phyloP scores from a whole-genome alignment of 192 early-diverging fungal genomes.

The Podila verticillata region DNA sequence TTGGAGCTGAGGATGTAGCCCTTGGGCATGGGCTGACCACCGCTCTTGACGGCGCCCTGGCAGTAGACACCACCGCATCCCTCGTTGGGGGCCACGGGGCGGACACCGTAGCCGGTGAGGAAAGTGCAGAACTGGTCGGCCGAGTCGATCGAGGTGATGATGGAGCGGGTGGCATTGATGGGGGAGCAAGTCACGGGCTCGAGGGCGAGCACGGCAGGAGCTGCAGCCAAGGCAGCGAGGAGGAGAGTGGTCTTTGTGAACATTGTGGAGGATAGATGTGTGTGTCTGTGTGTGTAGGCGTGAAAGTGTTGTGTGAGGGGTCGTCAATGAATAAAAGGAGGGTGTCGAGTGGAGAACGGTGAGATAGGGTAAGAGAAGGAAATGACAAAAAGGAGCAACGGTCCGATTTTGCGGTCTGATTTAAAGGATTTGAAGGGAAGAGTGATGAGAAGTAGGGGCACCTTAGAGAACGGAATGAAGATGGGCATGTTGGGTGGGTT shows the following conservation, averaged over 20 bases:
- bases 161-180: not conserved
- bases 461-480: no score
- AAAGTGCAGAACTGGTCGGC: conserved; percentile 13
- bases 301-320: no score
- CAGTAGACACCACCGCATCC: conserved; percentile 11
- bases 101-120: conserved; percentile 9
- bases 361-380: no score
- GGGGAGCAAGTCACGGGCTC: conserved; percentile 4
- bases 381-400: no score
- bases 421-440: no score
- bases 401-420: no score
- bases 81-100: conserved; percentile 8
- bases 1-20: conserved; percentile 9
- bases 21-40: conserved; percentile 4
- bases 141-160: conserved; percentile 4
- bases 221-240: not conserved
- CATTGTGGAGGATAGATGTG: not conserved
- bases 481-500: no score
- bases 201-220: not conserved
- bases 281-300: no score
- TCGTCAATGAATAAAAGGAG: no score
- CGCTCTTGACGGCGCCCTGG: not conserved
- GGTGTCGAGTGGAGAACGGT: no score
- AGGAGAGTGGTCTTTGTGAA: not conserved
- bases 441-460: no score